These are phyloP conservation scores for Turnera subulata DNA, from an alignment of 345 rosid species.

Conservation along the genomic window DNA sequence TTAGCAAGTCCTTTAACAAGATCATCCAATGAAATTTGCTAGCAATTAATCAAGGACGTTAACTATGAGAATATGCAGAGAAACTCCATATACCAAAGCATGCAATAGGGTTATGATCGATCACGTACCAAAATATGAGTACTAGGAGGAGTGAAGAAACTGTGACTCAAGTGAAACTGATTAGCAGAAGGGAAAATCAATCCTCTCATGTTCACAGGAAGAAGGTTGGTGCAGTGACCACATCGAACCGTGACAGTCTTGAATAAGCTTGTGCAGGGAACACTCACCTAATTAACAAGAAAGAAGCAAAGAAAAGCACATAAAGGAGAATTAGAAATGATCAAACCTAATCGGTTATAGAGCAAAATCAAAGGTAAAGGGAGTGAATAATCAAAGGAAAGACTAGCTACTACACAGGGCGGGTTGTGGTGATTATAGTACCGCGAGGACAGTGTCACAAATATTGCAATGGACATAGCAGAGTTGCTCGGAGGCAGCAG, in stretches of 20 bases:
- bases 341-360: no score
- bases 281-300: conserved; percentile 55
- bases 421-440: conserved; percentile 13
- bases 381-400: background rate
- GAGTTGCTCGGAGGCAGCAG: conserved; percentile 69
- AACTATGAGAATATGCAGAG: no score
- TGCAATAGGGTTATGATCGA: no score
- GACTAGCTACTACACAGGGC: background rate
- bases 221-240: conserved; percentile 81
- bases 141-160: conserved; percentile 52
- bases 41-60: no score
- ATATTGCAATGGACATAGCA: conserved; percentile 97
- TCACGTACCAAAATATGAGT: background rate
- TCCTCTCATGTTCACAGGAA: conserved; percentile 68
- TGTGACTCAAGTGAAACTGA: conserved; percentile 67
- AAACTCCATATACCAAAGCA: no score
- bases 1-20: no score
- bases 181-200: conserved; percentile 52
- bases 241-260: conserved; percentile 84
- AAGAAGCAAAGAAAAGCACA: background rate
- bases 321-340: background rate
- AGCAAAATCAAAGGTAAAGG: no score
- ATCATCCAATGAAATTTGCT: no score
- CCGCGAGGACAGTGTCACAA: conserved; percentile 94
- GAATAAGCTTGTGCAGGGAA: conserved; percentile 78